phyloP scores from a whole-genome alignment of 75 land plant species.

The Chamaecyparis obtusa region DNA sequence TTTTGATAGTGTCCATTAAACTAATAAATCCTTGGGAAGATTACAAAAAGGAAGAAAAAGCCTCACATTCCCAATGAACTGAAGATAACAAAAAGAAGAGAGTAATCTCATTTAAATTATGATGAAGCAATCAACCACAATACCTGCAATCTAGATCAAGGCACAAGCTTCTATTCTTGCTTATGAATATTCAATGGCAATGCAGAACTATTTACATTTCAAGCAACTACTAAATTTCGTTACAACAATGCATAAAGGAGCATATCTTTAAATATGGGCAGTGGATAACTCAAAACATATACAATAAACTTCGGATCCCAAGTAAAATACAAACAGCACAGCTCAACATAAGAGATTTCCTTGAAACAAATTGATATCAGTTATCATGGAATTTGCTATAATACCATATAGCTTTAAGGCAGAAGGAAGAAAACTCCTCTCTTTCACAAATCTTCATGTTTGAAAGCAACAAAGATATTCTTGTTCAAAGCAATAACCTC shows the following conservation, averaged over 20 bases:
- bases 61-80: neutral
- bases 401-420: neutral
- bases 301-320: neutral
- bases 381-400: neutral
- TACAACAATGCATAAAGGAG: neutral
- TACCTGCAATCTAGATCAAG: neutral
- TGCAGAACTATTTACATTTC: neutral
- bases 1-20: neutral
- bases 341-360: neutral
- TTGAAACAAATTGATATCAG: neutral
- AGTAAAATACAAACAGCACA: neutral
- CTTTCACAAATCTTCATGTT: neutral
- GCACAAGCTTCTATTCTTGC: neutral
- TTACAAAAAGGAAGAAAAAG: neutral
- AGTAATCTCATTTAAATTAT: neutral
- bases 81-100: neutral
- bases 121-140: constrained; percentile 1
- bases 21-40: neutral
- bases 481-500: neutral
- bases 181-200: neutral
- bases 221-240: neutral
- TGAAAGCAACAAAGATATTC: neutral
- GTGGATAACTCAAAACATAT: neutral
- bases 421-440: neutral
- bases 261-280: neutral